These are phyloP conservation scores for Hygrophorus pudorinus DNA, from an alignment of 768 basidiomycete genomes.

Conservation along the genomic window DNA sequence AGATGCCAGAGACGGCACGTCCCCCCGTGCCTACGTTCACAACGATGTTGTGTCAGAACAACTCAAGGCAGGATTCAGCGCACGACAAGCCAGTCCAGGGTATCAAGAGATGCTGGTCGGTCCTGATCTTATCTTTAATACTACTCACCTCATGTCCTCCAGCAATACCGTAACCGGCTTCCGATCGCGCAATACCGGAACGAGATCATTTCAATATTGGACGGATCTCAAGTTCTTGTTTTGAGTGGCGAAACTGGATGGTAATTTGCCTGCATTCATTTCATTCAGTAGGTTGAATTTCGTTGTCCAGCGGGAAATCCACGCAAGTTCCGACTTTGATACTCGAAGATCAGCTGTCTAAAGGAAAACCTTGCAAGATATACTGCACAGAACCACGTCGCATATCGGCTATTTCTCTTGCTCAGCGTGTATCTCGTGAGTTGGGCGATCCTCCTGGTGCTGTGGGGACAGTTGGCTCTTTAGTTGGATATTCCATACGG, in stretches of 20 bases:
- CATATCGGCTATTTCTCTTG: slow-evolving; percentile 92
- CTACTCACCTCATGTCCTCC: slow-evolving; percentile 4
- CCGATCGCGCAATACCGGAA: slow-evolving; percentile 82
- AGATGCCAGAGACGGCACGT: slow-evolving; percentile 8
- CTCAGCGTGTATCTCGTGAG: slow-evolving; percentile 89
- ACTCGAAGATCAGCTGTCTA: slow-evolving; percentile 77
- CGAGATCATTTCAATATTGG: slow-evolving; percentile 59
- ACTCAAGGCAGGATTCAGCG: slow-evolving; percentile 46
- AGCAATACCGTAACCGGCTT: slow-evolving; percentile 67
- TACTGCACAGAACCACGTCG: slow-evolving; percentile 93
- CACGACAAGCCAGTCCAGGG: slow-evolving; percentile 47
- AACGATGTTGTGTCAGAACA: slow-evolving; percentile 32
- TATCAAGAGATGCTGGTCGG: slow-evolving; percentile 89
- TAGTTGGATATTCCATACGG: slow-evolving; percentile 92
- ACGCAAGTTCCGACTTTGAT: slow-evolving; percentile 94
- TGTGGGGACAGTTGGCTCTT: slow-evolving; percentile 65
- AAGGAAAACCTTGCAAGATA: slow-evolving; percentile 79
- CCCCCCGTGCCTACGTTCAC: slow-evolving; percentile 1
- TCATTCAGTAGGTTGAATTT: slow-evolving; percentile 3
- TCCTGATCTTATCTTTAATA: slow-evolving; percentile 9
- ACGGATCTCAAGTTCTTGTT: slow-evolving; percentile 74
- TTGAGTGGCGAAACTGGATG: slow-evolving; percentile 48
- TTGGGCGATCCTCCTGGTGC: slow-evolving; percentile 76
- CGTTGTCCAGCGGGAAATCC: slow-evolving; percentile 74
- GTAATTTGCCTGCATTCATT: slow-evolving; percentile 13